Percentiles rank a stretch among this genome's conserved stretches.
phyloP scores from a whole-genome alignment of 352 stramenopile species.

The Globisporangium orthogonon region DNA sequence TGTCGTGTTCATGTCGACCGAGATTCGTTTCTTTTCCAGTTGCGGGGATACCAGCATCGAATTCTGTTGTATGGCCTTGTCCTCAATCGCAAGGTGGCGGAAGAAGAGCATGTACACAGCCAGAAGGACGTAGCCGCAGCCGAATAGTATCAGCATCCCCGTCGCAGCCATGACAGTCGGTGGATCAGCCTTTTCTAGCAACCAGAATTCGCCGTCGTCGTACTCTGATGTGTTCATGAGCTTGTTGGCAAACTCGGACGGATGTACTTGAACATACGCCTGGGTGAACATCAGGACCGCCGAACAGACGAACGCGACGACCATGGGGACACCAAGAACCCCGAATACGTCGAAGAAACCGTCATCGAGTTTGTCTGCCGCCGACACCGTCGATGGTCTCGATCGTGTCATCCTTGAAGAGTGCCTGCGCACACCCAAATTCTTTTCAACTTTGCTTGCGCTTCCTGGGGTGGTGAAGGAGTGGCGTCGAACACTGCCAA shows the following conservation, averaged over 20 bases:
- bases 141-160: background rate
- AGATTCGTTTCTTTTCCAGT: no score
- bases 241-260: slow-evolving; percentile 12
- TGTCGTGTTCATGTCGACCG: background rate
- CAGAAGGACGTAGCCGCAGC: slow-evolving; percentile 8
- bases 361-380: no score
- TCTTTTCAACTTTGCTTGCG: no score
- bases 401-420: no score
- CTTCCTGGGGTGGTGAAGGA: no score
- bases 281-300: slow-evolving; percentile 5
- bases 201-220: slow-evolving; percentile 18
- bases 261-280: slow-evolving; percentile 14
- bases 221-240: slow-evolving; percentile 16
- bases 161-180: background rate
- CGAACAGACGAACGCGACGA: background rate
- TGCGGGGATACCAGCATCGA: no score
- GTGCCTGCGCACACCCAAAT: no score
- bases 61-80: background rate
- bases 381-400: no score
- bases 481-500: no score
- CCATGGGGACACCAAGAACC: background rate
- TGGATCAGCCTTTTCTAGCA: background rate
- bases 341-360: background rate
- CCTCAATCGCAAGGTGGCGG: background rate
- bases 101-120: slow-evolving; percentile 14